phyloP scores from a whole-genome alignment of 1,284 basidiomycete genomes.

The Somion occarium region DNA sequence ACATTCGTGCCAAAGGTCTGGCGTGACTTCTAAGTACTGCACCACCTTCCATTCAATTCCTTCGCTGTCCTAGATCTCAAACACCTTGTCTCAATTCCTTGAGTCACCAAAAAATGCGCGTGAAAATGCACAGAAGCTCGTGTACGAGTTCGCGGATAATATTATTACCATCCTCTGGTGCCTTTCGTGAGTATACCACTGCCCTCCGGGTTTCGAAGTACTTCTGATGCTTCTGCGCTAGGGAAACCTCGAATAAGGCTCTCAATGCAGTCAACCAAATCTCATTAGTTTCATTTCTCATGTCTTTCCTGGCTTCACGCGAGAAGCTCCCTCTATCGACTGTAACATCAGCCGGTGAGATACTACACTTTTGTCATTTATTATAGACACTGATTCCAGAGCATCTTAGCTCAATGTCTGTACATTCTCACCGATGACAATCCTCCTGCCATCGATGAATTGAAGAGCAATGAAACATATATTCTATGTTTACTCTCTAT shows the following conservation, averaged over 20 bases:
- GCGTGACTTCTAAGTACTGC: neutral
- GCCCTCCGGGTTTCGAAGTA: too few relatives aligned
- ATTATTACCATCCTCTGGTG: conserved; percentile 91
- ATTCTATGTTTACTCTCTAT: conserved; percentile 71
- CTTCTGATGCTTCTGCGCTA: too few relatives aligned
- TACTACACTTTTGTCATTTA: neutral
- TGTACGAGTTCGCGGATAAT: conserved; percentile 87
- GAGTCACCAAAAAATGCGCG: conserved; percentile 52
- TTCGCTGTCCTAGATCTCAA: conserved; percentile 57
- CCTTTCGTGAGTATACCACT: conserved; percentile 74
- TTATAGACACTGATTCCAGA: conserved; percentile 25
- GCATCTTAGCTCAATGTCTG: conserved; percentile 66
- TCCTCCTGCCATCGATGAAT: conserved; percentile 53
- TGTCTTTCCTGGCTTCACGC: conserved; percentile 75
- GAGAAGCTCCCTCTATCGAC: conserved; percentile 64
- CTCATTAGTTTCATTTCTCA: conserved; percentile 71
- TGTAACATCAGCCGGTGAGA: conserved; percentile 71
- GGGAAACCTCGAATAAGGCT: conserved; percentile 90
- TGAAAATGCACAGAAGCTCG: conserved; percentile 68
- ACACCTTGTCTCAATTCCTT: conserved; percentile 65
- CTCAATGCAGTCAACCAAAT: conserved; percentile 82
- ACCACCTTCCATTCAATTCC: neutral
- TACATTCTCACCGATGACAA: conserved; percentile 92
- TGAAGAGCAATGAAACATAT: conserved; percentile 60
- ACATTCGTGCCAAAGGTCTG: conserved; percentile 73